Percentiles rank a stretch among this genome's conserved stretches.
Evolutionary conservation across 1,284 basidiomycete species (phyloP).

Genomic region (Agaricales sp.): DNA sequence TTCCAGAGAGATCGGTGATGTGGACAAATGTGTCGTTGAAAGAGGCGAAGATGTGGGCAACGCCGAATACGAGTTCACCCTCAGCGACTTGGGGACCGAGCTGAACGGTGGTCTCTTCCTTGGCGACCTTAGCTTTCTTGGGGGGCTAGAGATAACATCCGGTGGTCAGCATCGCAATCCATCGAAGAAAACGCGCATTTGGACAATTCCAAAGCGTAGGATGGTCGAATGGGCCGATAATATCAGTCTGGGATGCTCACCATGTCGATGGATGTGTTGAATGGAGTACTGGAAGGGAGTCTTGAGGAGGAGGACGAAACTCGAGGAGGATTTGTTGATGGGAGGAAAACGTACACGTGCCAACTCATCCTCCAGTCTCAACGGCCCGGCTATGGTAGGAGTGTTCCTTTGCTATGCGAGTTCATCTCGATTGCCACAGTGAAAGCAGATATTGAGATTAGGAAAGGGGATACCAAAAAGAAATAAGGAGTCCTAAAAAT

Average conservation of each 20-base stretch:
- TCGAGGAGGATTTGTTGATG: background rate
- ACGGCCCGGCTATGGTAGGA: background rate
- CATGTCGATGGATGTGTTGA: background rate
- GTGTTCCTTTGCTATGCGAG: background rate
- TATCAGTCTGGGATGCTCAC: background rate
- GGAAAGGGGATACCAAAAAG: no score
- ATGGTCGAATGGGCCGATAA: background rate
- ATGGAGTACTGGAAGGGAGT: background rate
- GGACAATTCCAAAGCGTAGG: background rate
- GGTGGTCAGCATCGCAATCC: conserved; percentile 30
- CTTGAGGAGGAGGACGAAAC: background rate
- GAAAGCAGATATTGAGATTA: no score
- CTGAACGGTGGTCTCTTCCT: conserved; percentile 74
- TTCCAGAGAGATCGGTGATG: conserved; percentile 97
- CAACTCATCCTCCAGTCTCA: no score
- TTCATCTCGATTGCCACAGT: background rate
- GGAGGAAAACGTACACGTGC: no score
- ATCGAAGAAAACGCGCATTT: conserved; percentile 11
- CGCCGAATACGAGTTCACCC: conserved; percentile 92
- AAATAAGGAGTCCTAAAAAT: no score
- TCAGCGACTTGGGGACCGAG: conserved; percentile 93
- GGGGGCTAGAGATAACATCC: conserved; percentile 20
- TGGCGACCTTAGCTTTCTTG: conserved; percentile 30
- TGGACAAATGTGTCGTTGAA: conserved; percentile 99
- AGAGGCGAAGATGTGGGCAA: conserved; percentile 94